These are phyloP conservation scores for Penicillium sp. DNA, from an alignment of 2,329 filamentous ascomycete species.

Conservation along the genomic window DNA sequence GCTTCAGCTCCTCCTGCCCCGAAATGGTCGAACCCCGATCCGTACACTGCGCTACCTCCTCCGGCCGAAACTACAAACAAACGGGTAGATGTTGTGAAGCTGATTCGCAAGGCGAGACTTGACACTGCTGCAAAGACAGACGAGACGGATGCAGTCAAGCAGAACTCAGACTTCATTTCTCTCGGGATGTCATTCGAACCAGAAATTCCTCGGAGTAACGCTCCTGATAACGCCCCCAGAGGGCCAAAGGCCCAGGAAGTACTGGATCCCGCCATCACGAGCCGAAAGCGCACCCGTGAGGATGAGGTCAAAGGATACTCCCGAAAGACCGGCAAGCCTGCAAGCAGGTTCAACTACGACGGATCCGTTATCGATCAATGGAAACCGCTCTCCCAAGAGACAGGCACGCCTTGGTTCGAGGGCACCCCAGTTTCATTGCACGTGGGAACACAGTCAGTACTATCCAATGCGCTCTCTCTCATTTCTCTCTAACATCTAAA, in stretches of 20 bases:
- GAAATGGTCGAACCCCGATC: slow-evolving; percentile 95
- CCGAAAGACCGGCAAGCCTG: slow-evolving; percentile 54
- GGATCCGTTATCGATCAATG: slow-evolving; percentile 56
- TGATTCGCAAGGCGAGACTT: slow-evolving; percentile 86
- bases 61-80: slow-evolving; percentile 68
- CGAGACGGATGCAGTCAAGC: slow-evolving; percentile 54
- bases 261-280: slow-evolving; percentile 55
- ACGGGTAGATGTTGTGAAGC: slow-evolving; percentile 80
- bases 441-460: slow-evolving; percentile 34
- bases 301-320: slow-evolving; percentile 63
- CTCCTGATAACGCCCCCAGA: slow-evolving; percentile 39
- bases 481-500: background rate
- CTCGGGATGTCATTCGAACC: slow-evolving; percentile 61
- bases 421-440: slow-evolving; percentile 31
- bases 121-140: slow-evolving; percentile 51
- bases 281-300: slow-evolving; percentile 71
- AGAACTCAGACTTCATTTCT: slow-evolving; percentile 82
- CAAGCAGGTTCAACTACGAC: slow-evolving; percentile 49
- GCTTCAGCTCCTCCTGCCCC: slow-evolving; percentile 48
- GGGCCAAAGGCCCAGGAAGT: slow-evolving; percentile 33
- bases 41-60: slow-evolving; percentile 83
- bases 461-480: background rate
- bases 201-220: slow-evolving; percentile 10
- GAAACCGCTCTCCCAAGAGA: slow-evolving; percentile 43
- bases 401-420: slow-evolving; percentile 62